Evolutionary conservation across 1,139 yeast species (phyloP).

Genomic region (Williopsis jadinii): DNA sequence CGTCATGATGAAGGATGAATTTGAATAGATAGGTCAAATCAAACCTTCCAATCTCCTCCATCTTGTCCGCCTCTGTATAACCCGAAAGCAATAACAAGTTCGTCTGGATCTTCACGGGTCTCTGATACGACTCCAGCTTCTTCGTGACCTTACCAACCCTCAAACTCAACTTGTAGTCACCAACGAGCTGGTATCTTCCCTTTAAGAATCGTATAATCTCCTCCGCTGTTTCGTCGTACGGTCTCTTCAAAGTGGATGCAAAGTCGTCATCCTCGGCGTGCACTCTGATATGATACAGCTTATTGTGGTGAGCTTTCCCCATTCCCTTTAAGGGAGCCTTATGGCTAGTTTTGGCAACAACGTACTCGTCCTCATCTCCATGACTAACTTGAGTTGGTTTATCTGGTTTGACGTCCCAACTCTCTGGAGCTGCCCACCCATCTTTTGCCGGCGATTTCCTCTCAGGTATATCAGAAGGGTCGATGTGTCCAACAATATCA

Average conservation of each 20-base stretch:
- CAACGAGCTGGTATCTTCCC: conserved; percentile 69
- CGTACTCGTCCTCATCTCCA: conserved; percentile 30
- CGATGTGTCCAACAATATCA: conserved; percentile 34
- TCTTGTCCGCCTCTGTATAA: conserved; percentile 65
- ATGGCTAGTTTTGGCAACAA: conserved; percentile 21
- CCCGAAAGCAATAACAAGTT: conserved; percentile 74
- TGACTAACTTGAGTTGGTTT: conserved; percentile 9
- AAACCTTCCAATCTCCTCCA: conserved; percentile 77
- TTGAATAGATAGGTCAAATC: conserved; percentile 84
- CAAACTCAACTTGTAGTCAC: conserved; percentile 75
- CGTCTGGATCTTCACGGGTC: conserved; percentile 73
- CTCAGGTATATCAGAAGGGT: conserved; percentile 5
- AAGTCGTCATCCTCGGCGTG: conserved; percentile 79
- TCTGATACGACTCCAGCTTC: conserved; percentile 63
- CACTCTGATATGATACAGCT: conserved; percentile 46
- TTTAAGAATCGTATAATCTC: conserved; percentile 65
- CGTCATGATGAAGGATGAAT: conserved; percentile 70
- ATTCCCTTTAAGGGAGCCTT: conserved; percentile 17
- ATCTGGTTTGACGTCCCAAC: conserved; percentile 64
- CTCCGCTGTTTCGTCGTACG: conserved; percentile 69
- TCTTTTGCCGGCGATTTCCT: conserved; percentile 19
- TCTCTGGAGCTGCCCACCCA: conserved; percentile 68
- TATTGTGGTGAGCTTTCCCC: conserved; percentile 7
- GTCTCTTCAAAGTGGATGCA: conserved; percentile 63
- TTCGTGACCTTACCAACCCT: conserved; percentile 76